Evolutionary conservation across 192 early-diverging fungal species (phyloP), one percentile per base, ranked within the genome.

Genomic region (Mortierella hygrophila): DNA sequence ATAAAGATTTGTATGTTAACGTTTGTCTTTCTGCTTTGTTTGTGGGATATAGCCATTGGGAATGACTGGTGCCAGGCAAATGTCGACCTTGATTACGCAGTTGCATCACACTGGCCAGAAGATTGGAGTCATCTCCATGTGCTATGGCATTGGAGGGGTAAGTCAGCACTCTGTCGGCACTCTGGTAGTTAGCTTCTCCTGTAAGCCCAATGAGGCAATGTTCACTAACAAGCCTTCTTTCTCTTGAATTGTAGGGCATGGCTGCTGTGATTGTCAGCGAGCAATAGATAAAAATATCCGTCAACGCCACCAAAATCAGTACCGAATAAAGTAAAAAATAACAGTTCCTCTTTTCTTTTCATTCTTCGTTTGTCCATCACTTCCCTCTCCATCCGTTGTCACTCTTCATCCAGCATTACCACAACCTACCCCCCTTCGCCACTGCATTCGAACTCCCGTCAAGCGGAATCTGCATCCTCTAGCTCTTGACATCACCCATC

Each of bases 41-140:
- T 44, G 18, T 57, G 32, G 11, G 20, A 29, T n/a, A 41, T 77
- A 85, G 83, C 98, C 98, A 42, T 40, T 85, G 44, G 95, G 96
- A 41, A 93, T 92, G 88, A 98, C 97, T 44, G 97, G 98, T 75
- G 97, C 98, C 0, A 94, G 98, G 77, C 98, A 98, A 88, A 94
- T 98, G 83, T 94, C 97, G 7, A 99, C 98, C 6, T 91, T 99
- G 70, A 89, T 99, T 37, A 93, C 97, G 52, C 96, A 98, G 88
- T 92, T 99, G 79, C 94, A 96, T 85, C 92, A 96, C 60, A 92
- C 93, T 40, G 90, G 94, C 88, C 94, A 97, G 90, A 92, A 93
- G 73, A 92, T 96, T 83, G 97, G 98, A 63, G 95, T 96, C 57
- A 92, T 96, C 44, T 95, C 95, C 75, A 97, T 98, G 96, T 97